These are phyloP conservation scores for Halenospora varia DNA, from an alignment of 495 filamentous ascomycete genomes.

Conservation along the genomic window DNA sequence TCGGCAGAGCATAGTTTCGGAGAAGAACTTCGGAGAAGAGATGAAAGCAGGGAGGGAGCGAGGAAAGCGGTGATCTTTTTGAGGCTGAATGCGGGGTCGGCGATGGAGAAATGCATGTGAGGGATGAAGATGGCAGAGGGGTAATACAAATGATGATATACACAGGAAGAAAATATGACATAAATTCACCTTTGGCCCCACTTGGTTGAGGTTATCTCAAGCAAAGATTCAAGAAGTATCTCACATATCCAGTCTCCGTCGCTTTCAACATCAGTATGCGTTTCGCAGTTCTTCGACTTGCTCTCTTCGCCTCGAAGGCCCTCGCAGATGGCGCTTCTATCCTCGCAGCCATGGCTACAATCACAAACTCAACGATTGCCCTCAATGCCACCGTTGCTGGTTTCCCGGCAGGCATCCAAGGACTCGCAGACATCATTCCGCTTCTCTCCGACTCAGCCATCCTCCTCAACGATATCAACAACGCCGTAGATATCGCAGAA, in stretches of 20 bases:
- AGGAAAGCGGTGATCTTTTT: too few relatives aligned
- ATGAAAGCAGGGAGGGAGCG: too few relatives aligned
- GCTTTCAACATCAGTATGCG: slow-evolving; percentile 3
- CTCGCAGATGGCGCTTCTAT: slow-evolving; percentile 28
- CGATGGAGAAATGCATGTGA: too few relatives aligned
- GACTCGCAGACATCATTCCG: slow-evolving; percentile 18
- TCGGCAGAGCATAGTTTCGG: too few relatives aligned
- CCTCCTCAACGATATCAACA: slow-evolving; percentile 30
- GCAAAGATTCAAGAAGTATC: background rate
- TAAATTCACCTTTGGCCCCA: background rate
- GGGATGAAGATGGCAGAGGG: too few relatives aligned
- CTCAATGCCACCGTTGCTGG: slow-evolving; percentile 26
- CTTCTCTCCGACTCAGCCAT: slow-evolving; percentile 26
- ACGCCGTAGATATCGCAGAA: slow-evolving; percentile 25
- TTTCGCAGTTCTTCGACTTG: slow-evolving; percentile 20
- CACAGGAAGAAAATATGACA: too few relatives aligned
- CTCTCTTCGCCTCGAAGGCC: slow-evolving; percentile 18
- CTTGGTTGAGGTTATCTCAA: background rate
- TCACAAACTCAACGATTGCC: slow-evolving; percentile 25
- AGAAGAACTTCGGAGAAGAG: too few relatives aligned
- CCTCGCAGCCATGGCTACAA: slow-evolving; percentile 23
- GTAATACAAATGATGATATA: too few relatives aligned
- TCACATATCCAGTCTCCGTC: background rate
- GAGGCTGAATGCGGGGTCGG: too few relatives aligned
- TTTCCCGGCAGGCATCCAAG: slow-evolving; percentile 25